Conservation (phyloP, 352 stramenopile species). For the Globisporangium middletonii region DNA sequence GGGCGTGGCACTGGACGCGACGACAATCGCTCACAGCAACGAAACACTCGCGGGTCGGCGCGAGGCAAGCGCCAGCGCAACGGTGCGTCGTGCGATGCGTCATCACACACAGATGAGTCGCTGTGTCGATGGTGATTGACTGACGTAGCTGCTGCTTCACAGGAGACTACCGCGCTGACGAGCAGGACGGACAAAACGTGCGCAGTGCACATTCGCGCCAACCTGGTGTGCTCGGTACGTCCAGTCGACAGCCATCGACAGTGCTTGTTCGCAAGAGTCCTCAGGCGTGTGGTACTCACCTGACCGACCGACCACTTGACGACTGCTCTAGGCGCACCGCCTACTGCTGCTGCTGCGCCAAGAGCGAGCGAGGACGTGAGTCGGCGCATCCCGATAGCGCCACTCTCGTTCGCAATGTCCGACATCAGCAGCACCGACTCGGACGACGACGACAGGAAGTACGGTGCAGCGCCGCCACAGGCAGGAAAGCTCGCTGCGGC, state of each 20-base stretch:
- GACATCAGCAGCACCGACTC: conserved; percentile 12
- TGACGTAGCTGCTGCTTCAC: neutral
- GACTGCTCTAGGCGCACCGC: neutral
- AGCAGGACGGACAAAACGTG: neutral
- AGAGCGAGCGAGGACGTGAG: conserved; percentile 2
- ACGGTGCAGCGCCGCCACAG: neutral
- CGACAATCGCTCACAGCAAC: neutral
- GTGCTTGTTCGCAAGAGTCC: neutral
- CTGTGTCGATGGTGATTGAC: neutral
- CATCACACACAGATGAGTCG: neutral
- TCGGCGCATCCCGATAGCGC: conserved; percentile 3
- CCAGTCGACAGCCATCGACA: neutral
- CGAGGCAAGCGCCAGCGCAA: conserved; percentile 5
- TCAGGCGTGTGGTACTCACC: neutral
- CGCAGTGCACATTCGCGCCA: neutral
- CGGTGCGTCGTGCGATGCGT: neutral
- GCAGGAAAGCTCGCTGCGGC: conserved; percentile 3
- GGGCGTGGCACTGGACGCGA: neutral
- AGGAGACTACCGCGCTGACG: conserved; percentile 3
- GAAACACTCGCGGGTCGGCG: neutral
- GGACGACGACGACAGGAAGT: conserved; percentile 9
- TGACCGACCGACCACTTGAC: neutral
- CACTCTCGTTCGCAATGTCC: conserved; percentile 10
- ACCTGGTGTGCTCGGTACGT: conserved; percentile 8
- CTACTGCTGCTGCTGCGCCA: neutral